Base-by-base conservation (phyloP, 352 stramenopile genomes). In the Pythium folliculosum region DNA sequence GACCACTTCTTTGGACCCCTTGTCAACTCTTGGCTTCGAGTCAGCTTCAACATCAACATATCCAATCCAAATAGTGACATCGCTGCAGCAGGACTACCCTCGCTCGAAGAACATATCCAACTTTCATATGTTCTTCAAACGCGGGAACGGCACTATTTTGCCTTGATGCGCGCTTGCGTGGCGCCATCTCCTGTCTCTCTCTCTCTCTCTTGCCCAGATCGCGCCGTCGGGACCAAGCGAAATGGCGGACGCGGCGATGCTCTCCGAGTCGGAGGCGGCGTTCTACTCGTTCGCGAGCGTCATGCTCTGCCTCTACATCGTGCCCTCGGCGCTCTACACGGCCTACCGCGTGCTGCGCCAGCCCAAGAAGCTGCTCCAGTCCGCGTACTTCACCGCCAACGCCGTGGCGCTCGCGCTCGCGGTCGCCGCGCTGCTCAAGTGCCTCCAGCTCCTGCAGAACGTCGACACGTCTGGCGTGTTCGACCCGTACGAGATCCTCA, bases 401-500 rank as follows among this genome's bases (percentile, higher is more conserved):
- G 49, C 89, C 47, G 68, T 76, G 23, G 59, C 84, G 10, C 65
- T 95, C 60, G 75, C 77, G 9, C 19, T 90, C n/a, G 81, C 80
- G 3, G 55, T 76, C 37, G 68, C 60, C 4, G 71, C 80, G 37
- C 54, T 88, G 17, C 81, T 71, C 67, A 79, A 75, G 59, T 90
- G 76, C 40, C 66, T 94, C 30, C 70, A 76, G 48, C 72, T 84
- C 13, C 72, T 94, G 37, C 81, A 90, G 75, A 80, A 77, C 71
- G 81, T 92, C 12, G 84, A 91, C 67, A 90, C 80, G 27, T 90
- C 82, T 25, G 85, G 82, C 60, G 69, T 91, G 38, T 94, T 96
- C 60, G 88, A 96, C 50, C 88, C 88, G 52, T 96, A 94, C 65
- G 86, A 96, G 68, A 96, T 94, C 63, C 70, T 96, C 44, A 67